Percentiles rank a stretch among this genome's conserved stretches.
These are phyloP conservation scores for Detonula confervacea DNA, from an alignment of 352 stramenopile species.

Conservation along the genomic window DNA sequence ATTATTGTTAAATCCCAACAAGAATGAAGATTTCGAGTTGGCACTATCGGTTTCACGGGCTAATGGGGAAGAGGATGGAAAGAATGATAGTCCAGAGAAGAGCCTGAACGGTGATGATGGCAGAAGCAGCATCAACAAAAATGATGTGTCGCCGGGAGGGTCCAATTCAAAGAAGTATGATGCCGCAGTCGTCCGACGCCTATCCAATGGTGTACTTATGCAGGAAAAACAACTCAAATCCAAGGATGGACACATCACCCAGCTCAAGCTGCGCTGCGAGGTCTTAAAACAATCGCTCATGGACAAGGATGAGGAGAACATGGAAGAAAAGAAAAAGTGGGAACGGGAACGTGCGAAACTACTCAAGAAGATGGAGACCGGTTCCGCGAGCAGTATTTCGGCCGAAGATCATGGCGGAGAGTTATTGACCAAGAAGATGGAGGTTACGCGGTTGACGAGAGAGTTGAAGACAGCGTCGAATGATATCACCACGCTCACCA, in stretches of 20 bases:
- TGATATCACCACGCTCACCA: slow-evolving; percentile 42
- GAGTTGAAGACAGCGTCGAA: slow-evolving; percentile 33
- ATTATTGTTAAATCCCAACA: neutral
- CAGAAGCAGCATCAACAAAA: too few relatives aligned
- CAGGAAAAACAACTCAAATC: slow-evolving; percentile 25
- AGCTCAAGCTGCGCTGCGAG: slow-evolving; percentile 30
- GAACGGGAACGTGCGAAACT: slow-evolving; percentile 22
- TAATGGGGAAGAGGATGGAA: neutral
- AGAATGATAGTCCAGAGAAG: neutral
- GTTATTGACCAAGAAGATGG: slow-evolving; percentile 16
- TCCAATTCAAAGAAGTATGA: slow-evolving; percentile 25
- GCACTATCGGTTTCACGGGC: neutral
- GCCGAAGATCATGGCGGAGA: neutral
- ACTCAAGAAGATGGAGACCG: neutral
- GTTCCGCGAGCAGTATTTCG: neutral
- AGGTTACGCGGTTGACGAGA: slow-evolving; percentile 20
- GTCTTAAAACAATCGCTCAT: slow-evolving; percentile 20
- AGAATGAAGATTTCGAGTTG: neutral
- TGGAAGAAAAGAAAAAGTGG: slow-evolving; percentile 19
- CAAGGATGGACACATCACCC: slow-evolving; percentile 40
- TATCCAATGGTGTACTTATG: slow-evolving; percentile 27
- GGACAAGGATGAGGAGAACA: slow-evolving; percentile 15
- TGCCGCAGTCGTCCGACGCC: slow-evolving; percentile 18
- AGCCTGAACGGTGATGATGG: too few relatives aligned
- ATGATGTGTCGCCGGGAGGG: too few relatives aligned